These are phyloP conservation scores for Tulasnella sp. DNA, from an alignment of 768 basidiomycete species.

Conservation along the genomic window DNA sequence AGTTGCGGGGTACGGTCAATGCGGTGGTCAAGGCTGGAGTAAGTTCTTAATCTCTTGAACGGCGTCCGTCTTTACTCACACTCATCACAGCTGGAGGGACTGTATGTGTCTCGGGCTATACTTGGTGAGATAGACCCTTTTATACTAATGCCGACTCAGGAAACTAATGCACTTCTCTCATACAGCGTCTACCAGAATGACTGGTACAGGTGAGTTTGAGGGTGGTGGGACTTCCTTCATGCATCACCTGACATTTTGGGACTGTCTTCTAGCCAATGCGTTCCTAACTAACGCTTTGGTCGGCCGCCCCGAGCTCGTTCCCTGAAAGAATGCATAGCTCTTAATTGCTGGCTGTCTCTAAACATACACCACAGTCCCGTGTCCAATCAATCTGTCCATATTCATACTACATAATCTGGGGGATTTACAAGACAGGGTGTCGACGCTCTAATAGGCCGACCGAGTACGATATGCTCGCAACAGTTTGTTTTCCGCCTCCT, in stretches of 20 bases:
- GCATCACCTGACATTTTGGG: neutral
- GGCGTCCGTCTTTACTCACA: neutral
- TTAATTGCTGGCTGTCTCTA: neutral
- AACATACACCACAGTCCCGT: neutral
- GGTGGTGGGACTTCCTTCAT: neutral
- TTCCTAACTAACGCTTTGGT: neutral
- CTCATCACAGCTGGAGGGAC: neutral
- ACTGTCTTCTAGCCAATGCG: neutral
- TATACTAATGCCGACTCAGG: neutral
- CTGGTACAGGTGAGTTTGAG: neutral
- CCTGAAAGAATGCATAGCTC: neutral
- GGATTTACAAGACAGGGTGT: neutral
- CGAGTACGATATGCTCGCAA: neutral
- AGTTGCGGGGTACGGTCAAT: neutral
- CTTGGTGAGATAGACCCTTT: neutral
- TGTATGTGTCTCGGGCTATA: neutral
- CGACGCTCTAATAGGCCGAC: neutral
- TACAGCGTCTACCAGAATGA: neutral
- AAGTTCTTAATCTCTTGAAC: neutral
- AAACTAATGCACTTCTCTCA: neutral
- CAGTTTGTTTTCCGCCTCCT: neutral
- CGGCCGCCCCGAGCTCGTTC: neutral
- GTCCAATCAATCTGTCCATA: neutral
- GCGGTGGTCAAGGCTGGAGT: neutral
- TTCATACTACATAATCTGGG: neutral